These are phyloP conservation scores for Colletotrichum sp. DNA, from an alignment of 2,329 filamentous ascomycete species.

Conservation along the genomic window DNA sequence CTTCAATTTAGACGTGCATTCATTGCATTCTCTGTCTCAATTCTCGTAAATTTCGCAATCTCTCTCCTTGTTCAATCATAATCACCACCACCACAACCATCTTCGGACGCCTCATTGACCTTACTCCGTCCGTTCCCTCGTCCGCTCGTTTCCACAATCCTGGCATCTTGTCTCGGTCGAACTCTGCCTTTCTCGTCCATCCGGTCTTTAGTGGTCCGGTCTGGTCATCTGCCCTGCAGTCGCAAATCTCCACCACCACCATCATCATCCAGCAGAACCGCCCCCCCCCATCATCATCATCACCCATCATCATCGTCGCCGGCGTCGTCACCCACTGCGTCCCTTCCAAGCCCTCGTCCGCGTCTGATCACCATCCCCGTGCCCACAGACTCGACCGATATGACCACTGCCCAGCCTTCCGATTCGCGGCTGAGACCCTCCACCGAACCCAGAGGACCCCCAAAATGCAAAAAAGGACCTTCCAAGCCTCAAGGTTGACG, in stretches of 20 bases:
- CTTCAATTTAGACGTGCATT: constrained; percentile 3
- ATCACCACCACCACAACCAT: neutral
- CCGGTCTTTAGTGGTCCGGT: neutral
- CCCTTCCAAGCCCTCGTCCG: neutral
- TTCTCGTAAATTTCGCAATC: constrained; percentile 20
- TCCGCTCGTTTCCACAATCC: neutral
- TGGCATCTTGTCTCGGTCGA: neutral
- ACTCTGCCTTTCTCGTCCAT: neutral
- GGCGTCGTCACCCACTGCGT: neutral
- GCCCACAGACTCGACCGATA: constrained; percentile 1
- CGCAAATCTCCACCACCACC: neutral
- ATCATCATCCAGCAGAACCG: neutral
- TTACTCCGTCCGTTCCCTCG: neutral
- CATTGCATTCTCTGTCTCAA: neutral
- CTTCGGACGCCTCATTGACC: neutral
- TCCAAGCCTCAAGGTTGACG: neutral
- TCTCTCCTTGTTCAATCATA: constrained; percentile 6
- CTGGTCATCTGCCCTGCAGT: neutral
- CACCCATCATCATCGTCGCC: neutral
- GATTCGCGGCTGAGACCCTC: neutral
- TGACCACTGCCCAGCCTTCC: neutral
- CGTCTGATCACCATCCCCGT: constrained; percentile 17
- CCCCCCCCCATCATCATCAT: neutral
- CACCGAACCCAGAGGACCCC: neutral
- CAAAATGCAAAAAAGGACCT: neutral